A percentile compares a stretch with the other conserved stretches of the same genome.
phyloP scores from a whole-genome alignment of 2,329 filamentous ascomycete genomes.

The Fusarium sp. region DNA sequence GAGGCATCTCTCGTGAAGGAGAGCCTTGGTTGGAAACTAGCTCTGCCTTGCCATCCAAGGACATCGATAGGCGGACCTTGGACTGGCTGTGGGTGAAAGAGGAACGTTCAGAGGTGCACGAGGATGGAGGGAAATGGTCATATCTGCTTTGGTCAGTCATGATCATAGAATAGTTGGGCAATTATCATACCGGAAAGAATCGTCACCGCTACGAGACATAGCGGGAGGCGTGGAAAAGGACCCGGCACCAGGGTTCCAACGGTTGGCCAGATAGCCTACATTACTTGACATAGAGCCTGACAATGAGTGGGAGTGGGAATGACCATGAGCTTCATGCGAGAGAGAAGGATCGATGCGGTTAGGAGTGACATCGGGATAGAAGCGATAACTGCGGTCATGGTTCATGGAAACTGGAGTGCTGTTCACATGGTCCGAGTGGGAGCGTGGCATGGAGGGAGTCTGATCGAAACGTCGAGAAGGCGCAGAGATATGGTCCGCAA shows the following conservation, averaged over 20 bases:
- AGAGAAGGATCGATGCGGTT: constrained; percentile 48
- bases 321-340: constrained; percentile 49
- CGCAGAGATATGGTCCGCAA: constrained; percentile 43
- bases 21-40: constrained; percentile 79
- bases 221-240: constrained; percentile 65
- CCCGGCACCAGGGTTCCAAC: constrained; percentile 65
- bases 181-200: constrained; percentile 61
- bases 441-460: constrained; percentile 48
- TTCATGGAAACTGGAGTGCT: constrained; percentile 46
- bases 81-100: constrained; percentile 55
- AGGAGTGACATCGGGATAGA: constrained; percentile 43
- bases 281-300: constrained; percentile 60
- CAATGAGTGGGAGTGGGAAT: constrained; percentile 46
- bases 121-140: constrained; percentile 60
- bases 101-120: constrained; percentile 59
- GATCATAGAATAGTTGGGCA: not conserved
- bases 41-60: constrained; percentile 91
- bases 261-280: constrained; percentile 67
- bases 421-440: constrained; percentile 44
- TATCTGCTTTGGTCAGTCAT: constrained; percentile 51
- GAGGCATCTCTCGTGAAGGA: constrained; percentile 68
- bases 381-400: constrained; percentile 37
- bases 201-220: constrained; percentile 56
- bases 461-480: constrained; percentile 45
- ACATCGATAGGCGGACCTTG: constrained; percentile 82